Conservation (phyloP, 495 filamentous ascomycete genomes). For the Oidiodendron maius region DNA sequence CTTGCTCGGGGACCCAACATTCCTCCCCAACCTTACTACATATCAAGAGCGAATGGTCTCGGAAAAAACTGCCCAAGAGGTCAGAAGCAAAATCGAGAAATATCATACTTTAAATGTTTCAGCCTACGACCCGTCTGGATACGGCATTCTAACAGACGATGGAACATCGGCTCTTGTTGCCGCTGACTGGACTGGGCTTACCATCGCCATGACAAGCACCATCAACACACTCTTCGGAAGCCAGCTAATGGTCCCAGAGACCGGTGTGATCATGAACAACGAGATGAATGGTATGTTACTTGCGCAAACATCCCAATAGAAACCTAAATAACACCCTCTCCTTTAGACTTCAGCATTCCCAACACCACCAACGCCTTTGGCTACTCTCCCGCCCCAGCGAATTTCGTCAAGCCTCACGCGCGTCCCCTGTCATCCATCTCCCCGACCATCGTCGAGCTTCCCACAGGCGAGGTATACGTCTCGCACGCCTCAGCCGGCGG, state of each 20-base stretch:
- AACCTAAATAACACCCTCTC: neutral
- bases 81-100: slow-evolving; percentile 66
- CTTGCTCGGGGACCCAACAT: slow-evolving; percentile 72
- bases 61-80: slow-evolving; percentile 45
- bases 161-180: slow-evolving; percentile 72
- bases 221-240: slow-evolving; percentile 84
- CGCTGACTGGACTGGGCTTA: slow-evolving; percentile 61
- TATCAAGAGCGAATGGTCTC: slow-evolving; percentile 65
- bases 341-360: slow-evolving; percentile 68
- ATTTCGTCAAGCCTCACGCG: slow-evolving; percentile 79
- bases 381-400: slow-evolving; percentile 68
- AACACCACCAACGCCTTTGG: slow-evolving; percentile 74
- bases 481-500: slow-evolving; percentile 79
- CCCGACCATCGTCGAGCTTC: slow-evolving; percentile 66
- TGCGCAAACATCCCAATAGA: neutral
- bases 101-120: slow-evolving; percentile 57
- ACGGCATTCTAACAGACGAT: slow-evolving; percentile 57
- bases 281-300: slow-evolving; percentile 64
- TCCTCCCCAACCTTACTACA: slow-evolving; percentile 52
- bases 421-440: slow-evolving; percentile 77
- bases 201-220: slow-evolving; percentile 71
- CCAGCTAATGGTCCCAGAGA: slow-evolving; percentile 71
- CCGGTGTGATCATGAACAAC: slow-evolving; percentile 83
- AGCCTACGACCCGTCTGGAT: slow-evolving; percentile 61
- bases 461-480: slow-evolving; percentile 61